Evolutionary conservation across 2,329 filamentous ascomycete species (phyloP), one percentile per base, ranked within the genome.

Genomic region (Huntiella omanensis): DNA sequence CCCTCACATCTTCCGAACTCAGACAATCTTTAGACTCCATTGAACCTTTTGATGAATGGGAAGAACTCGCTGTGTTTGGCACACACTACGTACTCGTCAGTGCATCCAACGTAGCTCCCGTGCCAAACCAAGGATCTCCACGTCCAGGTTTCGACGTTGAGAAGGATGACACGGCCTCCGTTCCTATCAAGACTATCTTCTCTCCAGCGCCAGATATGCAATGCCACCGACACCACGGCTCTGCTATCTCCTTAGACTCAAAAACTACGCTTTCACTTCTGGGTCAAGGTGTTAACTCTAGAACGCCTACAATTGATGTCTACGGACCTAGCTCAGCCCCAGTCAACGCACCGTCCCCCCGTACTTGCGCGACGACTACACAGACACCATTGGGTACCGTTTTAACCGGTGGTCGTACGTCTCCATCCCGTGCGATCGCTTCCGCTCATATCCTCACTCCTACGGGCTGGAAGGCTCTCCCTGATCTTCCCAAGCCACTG

Each of bases 11-110:
- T 4, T 56, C 68, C 1, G 60, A 67, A 1, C 70, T 83, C 51
- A 71, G 83, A 52, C 63, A 58, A 33, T 63, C 62, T 8, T 62
- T 95, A 11, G 80, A 94, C 54, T 57, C 63, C 1, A 61, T 86
- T 12, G 88, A 95, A 56, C 76, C 80, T 1, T 95, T 96, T 57
- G 88, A 96, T 59, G 87, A 95, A 61, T 94, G 85, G 85, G 88
- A 96, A 60, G 88, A 95, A 55, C 86, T 95, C 57, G 77, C 81
- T 2, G 65, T 94, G 1, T 94, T 92, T 59, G 76, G 74, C 2
- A 77, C 77, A 33, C 87, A 95, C 60, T 93, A 94, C 60, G 82
- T 87, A 54, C 62, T 95, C 38, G 67, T 93, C 6, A 67, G 75
- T 43, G 83, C 84, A 2, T 50, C 48, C 3, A 47, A 47, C 17